phyloP scores from a whole-genome alignment of 2,329 filamentous ascomycete genomes.

The Chaetoscypha palmicola region DNA sequence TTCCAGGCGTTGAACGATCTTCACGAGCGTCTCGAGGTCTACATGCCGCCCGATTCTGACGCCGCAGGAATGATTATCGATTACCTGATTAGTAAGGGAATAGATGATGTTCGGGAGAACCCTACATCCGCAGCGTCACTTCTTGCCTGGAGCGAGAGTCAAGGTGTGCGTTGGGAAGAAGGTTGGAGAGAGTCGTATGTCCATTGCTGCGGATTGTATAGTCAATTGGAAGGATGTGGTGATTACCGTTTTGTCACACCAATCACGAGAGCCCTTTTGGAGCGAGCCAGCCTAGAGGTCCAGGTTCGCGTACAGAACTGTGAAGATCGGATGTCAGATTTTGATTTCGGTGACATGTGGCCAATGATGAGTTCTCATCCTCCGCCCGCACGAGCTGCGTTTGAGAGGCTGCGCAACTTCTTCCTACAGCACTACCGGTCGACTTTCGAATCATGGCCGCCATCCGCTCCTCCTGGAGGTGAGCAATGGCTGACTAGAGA shows the following conservation, averaged over 20 bases:
- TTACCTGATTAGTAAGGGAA: slow-evolving; percentile 50
- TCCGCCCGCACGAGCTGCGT: slow-evolving; percentile 38
- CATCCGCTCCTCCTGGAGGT: slow-evolving; percentile 35
- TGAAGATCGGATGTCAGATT: slow-evolving; percentile 52
- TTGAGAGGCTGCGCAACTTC: slow-evolving; percentile 55
- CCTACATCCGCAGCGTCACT: slow-evolving; percentile 53
- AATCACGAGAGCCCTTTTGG: slow-evolving; percentile 56
- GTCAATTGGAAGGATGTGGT: slow-evolving; percentile 40
- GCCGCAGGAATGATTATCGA: slow-evolving; percentile 53
- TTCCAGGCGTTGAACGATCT: slow-evolving; percentile 58
- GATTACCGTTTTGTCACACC: slow-evolving; percentile 54
- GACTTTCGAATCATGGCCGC: slow-evolving; percentile 57
- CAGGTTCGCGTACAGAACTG: slow-evolving; percentile 55
- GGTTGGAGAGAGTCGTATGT: slow-evolving; percentile 62
- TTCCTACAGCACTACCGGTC: slow-evolving; percentile 50
- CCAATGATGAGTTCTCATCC: slow-evolving; percentile 31
- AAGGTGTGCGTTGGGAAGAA: slow-evolving; percentile 53
- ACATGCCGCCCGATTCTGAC: slow-evolving; percentile 49
- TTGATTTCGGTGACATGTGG: slow-evolving; percentile 59
- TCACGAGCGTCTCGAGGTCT: slow-evolving; percentile 51
- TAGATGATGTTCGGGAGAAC: slow-evolving; percentile 59
- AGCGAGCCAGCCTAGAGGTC: slow-evolving; percentile 53
- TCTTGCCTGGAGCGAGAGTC: slow-evolving; percentile 59
- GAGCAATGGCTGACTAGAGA: slow-evolving; percentile 56
- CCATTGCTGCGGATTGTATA: slow-evolving; percentile 60